Evolutionary conservation across 169 alveolate genomes (phyloP).

Genomic region (Cryptosporidium tyzzeri): DNA sequence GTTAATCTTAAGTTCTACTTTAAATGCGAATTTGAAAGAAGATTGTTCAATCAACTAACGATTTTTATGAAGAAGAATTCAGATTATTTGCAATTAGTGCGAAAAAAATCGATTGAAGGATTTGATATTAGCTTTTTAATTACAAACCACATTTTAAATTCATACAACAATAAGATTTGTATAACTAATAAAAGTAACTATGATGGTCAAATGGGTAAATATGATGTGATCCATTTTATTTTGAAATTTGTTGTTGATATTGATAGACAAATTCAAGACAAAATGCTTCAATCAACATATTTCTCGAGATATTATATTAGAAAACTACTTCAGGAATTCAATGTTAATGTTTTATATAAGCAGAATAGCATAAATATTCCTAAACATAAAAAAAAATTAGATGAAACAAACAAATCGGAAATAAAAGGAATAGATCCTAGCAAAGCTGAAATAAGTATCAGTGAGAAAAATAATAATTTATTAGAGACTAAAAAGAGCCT

Average conservation of each 20-base stretch:
- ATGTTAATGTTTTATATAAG: conserved; percentile 21
- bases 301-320: conserved; percentile 56
- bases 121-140: conserved; percentile 69
- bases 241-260: conserved; percentile 58
- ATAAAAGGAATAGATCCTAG: not conserved
- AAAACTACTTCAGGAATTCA: conserved; percentile 27
- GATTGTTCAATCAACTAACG: conserved; percentile 37
- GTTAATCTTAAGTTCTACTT: conserved; percentile 53
- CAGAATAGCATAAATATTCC: not conserved
- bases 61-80: conserved; percentile 70
- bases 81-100: conserved; percentile 25
- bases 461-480: not conserved
- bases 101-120: conserved; percentile 46
- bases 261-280: conserved; percentile 68
- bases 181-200: not conserved
- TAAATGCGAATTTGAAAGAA: conserved; percentile 62
- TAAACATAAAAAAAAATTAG: not conserved
- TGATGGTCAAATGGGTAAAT: conserved; percentile 45
- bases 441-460: not conserved
- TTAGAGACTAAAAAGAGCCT: not conserved
- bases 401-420: not conserved
- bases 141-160: conserved; percentile 20
- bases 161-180: not conserved
- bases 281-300: conserved; percentile 60
- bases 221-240: conserved; percentile 51